phyloP scores from a whole-genome alignment of 192 early-diverging fungal genomes.

The Coemansia sp. region DNA sequence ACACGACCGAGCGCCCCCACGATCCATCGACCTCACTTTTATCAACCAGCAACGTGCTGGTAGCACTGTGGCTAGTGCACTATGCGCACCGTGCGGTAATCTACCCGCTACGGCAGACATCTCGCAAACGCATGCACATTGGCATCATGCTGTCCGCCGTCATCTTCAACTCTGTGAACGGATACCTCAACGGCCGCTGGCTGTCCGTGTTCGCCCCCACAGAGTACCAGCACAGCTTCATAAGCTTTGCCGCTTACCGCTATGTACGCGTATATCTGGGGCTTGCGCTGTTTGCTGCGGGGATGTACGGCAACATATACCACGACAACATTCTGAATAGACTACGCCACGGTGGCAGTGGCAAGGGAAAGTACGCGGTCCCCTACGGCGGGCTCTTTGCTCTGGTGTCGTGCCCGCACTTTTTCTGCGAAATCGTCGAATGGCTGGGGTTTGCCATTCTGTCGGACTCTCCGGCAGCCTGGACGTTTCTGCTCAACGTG shows the following conservation, averaged over 20 bases:
- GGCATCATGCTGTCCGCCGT: constrained; percentile 35
- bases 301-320: constrained; percentile 37
- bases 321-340: constrained; percentile 40
- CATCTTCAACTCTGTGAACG: constrained; percentile 48
- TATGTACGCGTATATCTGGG: background rate
- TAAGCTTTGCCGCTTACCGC: background rate
- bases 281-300: constrained; percentile 19
- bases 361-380: constrained; percentile 19
- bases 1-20: too few species aligned
- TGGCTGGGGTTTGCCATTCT: constrained; percentile 46
- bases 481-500: constrained; percentile 36
- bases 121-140: constrained; percentile 46
- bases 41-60: background rate
- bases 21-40: background rate
- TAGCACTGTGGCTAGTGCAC: constrained; percentile 28
- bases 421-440: constrained; percentile 47
- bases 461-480: constrained; percentile 43
- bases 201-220: constrained; percentile 10
- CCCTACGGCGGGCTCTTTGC: constrained; percentile 39
- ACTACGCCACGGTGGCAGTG: constrained; percentile 6
- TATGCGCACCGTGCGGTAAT: constrained; percentile 43
- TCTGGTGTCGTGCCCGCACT: constrained; percentile 52
- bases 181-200: constrained; percentile 50
- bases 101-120: constrained; percentile 41
- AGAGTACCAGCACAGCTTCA: background rate